Base-by-base conservation (phyloP, 2,329 filamentous ascomycete species). In the Sclerotinia nivalis region DNA sequence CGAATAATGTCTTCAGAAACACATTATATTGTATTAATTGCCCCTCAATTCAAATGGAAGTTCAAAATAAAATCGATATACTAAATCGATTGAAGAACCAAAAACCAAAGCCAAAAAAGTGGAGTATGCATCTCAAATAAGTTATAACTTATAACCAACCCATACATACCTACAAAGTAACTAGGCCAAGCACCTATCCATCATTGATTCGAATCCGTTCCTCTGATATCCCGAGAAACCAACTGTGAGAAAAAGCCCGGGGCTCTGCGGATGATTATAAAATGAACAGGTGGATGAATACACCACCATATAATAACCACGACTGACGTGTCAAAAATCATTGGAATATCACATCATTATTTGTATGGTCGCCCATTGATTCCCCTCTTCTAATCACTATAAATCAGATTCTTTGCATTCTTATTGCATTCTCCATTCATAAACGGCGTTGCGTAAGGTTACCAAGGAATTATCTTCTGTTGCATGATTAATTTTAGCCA, bases 271-370 rank as follows among this genome's bases (percentile, higher is more conserved):
- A 69, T 67, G 71, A 72, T 34, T 62, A 50, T 47, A 66, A 72
- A 71, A 71, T 69, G 69, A 54, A 61, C 62, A 68, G 67, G 62
- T 66, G 68, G 73, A n/a, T 31, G 61, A 66, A 56, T 59, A n/a
- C 34, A n/a, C 28, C 31, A 45, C 4, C 58, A 20, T 43, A 37
- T 9, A 37, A 37, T 13, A 2, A 25, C 47, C n/a, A 62, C 72
- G 72, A 75, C 75, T 78, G 77, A 78, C 77, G 77, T 78, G 77
- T 77, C 75, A 70, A 66, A 70, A 25, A 25, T 22, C 60, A 62
- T 62, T 62, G 55, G 55, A 25, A 47, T 50, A 47, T 45, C 13
- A 52, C 67, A 64, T 69, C 18, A 43, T 15, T 13, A 43, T 43
- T 5, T 43, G 40, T 43, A 43, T 15, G 40, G 40, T 13, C 40